Conservation (phyloP, 2,329 filamentous ascomycete genomes). For the Xylaria sp. region DNA sequence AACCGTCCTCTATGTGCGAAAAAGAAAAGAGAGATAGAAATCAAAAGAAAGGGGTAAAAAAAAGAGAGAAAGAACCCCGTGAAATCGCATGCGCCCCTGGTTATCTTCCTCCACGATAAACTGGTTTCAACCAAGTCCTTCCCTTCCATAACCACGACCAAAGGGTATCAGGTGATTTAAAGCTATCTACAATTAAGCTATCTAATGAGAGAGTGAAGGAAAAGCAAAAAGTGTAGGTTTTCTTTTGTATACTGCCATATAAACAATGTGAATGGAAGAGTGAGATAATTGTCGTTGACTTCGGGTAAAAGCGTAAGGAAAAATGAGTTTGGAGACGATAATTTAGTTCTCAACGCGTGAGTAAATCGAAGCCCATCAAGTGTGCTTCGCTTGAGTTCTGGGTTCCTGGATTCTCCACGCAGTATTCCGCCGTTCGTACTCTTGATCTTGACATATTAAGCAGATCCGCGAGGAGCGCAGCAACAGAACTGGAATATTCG, state of each 20-base stretch:
- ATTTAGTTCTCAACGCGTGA: not conserved
- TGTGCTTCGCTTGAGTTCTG: constrained; percentile 6
- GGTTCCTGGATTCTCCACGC: not conserved
- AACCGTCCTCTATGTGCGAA: constrained; percentile 25
- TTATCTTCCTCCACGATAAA: constrained; percentile 22
- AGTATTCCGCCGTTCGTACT: not conserved
- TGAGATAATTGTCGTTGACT: constrained; percentile 12
- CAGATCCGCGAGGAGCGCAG: not conserved
- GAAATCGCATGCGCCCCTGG: constrained; percentile 29
- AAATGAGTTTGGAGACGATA: not conserved
- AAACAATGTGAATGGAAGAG: constrained; percentile 42
- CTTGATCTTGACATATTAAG: constrained; percentile 4
- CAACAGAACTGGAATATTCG: not conserved
- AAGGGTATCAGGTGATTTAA: constrained; percentile 49
- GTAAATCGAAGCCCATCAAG: not conserved
- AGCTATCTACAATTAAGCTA: constrained; percentile 51
- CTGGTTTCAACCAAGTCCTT: constrained; percentile 13
- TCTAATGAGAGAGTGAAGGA: constrained; percentile 33
- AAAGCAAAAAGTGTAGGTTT: constrained; percentile 18
- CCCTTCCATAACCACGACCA: constrained; percentile 40
- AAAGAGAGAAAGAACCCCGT: constrained; percentile 12
- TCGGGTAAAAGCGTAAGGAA: constrained; percentile 1
- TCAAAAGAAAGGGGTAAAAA: not conserved
- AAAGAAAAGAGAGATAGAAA: constrained; percentile 13
- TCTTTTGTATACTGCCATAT: constrained; percentile 40